Percentiles rank a stretch among this genome's conserved stretches.
Evolutionary conservation across 768 basidiomycete genomes (phyloP).

Genomic region (Mycena chlorophos): DNA sequence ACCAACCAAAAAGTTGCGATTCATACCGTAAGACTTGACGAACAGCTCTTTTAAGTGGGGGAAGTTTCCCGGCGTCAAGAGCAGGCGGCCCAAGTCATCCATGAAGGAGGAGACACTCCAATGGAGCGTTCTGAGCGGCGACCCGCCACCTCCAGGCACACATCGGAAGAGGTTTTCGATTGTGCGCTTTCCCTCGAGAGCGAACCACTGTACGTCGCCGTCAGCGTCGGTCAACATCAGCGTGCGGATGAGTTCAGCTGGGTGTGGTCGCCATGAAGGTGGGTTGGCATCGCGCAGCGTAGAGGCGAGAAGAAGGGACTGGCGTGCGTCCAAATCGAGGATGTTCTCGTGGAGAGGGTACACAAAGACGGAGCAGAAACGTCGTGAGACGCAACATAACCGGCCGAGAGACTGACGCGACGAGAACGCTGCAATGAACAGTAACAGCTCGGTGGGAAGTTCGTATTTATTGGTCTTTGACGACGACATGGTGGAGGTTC

Average conservation of each 20-base stretch:
- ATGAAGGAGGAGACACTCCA: neutral
- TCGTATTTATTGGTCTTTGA: neutral
- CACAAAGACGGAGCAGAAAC: neutral
- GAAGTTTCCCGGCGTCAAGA: neutral
- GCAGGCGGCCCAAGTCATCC: neutral
- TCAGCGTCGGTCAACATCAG: neutral
- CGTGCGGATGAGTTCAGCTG: neutral
- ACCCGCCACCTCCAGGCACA: neutral
- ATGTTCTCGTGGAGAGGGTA: constrained; percentile 1
- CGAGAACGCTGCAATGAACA: constrained; percentile 2
- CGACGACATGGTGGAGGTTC: neutral
- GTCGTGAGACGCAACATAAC: constrained; percentile 13
- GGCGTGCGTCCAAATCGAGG: neutral
- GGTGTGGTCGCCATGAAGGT: neutral
- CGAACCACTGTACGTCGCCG: neutral
- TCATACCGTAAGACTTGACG: neutral
- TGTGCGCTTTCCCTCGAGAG: neutral
- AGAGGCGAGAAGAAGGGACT: constrained; percentile 2
- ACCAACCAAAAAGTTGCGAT: neutral
- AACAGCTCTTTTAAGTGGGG: neutral
- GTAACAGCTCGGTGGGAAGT: constrained; percentile 5
- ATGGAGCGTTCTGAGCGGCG: neutral
- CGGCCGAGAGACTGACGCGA: constrained; percentile 4
- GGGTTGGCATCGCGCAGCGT: neutral
- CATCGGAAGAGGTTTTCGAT: neutral